Evolutionary conservation across 257 asterid species (phyloP).

Genomic region (Lavandula angustifolia): DNA sequence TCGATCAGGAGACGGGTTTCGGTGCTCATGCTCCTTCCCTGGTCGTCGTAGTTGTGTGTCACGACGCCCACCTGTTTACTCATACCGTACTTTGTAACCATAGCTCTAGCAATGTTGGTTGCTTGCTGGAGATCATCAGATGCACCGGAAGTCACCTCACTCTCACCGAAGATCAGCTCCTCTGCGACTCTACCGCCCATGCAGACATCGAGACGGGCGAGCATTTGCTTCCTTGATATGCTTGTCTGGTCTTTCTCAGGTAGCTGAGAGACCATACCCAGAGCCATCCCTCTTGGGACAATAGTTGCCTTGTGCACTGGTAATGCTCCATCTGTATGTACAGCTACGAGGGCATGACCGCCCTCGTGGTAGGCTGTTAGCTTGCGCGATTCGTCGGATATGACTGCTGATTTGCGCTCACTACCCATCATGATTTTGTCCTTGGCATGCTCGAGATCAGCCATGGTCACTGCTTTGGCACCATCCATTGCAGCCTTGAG

Average conservation of each 20-base stretch:
- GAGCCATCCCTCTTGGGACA: slow-evolving; percentile 76
- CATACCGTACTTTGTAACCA: slow-evolving; percentile 76
- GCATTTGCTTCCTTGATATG: slow-evolving; percentile 67
- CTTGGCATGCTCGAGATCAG: slow-evolving; percentile 74
- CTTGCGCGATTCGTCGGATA: slow-evolving; percentile 65
- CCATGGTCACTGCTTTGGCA: slow-evolving; percentile 67
- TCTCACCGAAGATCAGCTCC: slow-evolving; percentile 73
- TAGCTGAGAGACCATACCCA: slow-evolving; percentile 74
- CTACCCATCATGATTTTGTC: slow-evolving; percentile 87
- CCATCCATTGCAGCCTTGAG: slow-evolving; percentile 86
- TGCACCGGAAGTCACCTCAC: slow-evolving; percentile 75
- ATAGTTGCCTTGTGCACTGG: slow-evolving; percentile 84
- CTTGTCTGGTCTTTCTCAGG: slow-evolving; percentile 73
- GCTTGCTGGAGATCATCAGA: slow-evolving; percentile 63
- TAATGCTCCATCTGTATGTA: slow-evolving; percentile 67
- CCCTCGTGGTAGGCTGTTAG: slow-evolving; percentile 84
- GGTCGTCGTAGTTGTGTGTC: slow-evolving; percentile 57
- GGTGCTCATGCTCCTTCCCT: slow-evolving; percentile 78
- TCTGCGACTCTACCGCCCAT: slow-evolving; percentile 91
- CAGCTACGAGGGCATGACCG: slow-evolving; percentile 80
- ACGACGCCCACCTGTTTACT: slow-evolving; percentile 69
- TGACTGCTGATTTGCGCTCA: slow-evolving; percentile 78
- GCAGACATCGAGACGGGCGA: slow-evolving; percentile 66
- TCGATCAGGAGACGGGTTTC: slow-evolving; percentile 68
- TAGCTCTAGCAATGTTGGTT: slow-evolving; percentile 61